A percentile compares a stretch with the other conserved stretches of the same genome.
Evolutionary conservation across 2,329 filamentous ascomycete species (phyloP).

Genomic region (Zymoseptoria passerinii): DNA sequence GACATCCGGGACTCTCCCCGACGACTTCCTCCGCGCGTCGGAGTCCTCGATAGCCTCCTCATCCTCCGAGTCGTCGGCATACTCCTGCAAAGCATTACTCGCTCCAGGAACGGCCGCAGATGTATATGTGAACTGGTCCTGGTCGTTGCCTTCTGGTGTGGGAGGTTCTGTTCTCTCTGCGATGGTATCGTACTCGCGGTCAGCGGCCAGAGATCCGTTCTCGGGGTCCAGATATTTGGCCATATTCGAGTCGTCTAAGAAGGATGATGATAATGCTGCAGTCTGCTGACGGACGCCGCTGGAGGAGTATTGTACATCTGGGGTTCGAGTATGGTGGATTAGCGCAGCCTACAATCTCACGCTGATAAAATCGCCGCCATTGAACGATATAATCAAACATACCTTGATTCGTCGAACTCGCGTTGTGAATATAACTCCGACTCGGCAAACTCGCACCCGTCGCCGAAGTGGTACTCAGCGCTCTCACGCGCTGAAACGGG

Average conservation of each 20-base stretch:
- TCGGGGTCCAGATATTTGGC: constrained; percentile 15
- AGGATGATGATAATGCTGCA: constrained; percentile 31
- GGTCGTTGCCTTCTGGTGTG: constrained; percentile 17
- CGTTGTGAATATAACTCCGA: constrained; percentile 30
- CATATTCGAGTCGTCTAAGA: constrained; percentile 29
- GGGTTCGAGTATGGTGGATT: background rate
- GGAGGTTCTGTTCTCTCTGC: constrained; percentile 28
- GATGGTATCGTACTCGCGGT: constrained; percentile 22
- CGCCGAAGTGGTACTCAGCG: constrained; percentile 5
- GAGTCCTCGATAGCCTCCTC: background rate
- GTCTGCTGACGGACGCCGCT: constrained; percentile 33
- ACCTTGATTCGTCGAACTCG: constrained; percentile 19
- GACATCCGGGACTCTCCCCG: constrained; percentile 20
- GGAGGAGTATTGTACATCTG: constrained; percentile 39
- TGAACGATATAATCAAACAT: background rate
- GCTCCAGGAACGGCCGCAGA: constrained; percentile 1
- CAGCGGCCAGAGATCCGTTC: background rate
- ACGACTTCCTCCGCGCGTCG: background rate
- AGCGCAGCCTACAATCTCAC: background rate
- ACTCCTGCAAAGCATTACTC: constrained; percentile 9
- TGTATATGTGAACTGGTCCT: constrained; percentile 5
- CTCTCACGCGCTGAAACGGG: background rate
- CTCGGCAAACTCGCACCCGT: constrained; percentile 23
- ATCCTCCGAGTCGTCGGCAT: constrained; percentile 4
- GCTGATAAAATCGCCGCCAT: too few species aligned